Base-by-base conservation (phyloP, 345 rosid genomes). In the Arabis hirsuta region DNA sequence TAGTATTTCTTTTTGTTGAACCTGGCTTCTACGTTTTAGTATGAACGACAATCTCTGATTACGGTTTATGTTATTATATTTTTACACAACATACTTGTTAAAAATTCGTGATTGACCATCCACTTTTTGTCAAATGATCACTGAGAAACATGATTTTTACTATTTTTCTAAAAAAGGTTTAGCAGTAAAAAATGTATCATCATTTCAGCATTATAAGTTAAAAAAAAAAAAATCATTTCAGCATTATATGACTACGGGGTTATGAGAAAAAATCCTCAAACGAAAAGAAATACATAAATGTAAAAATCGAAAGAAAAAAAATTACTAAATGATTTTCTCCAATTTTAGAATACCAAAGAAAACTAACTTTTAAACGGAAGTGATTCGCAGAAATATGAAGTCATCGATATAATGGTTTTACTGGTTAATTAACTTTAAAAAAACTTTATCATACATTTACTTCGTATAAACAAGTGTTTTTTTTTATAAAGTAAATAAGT, bases 31-130 rank as follows among this genome's bases (percentile, higher is more conserved):
- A 27, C 71, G 59, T 67, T 22, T n/a, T 42, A 59, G 73, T 74
- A 67, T 74, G 78, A 74, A 74, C 78, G 78, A 67, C 73, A 67
- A 58, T 42, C 24, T 60, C 78, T 74, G 78, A 74, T 67, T 32
- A 67, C 73, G 78, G 78, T 74, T 51, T 74, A 67, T 59, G 54
- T 67, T 74, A 47, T 66, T 57, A 16, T 66, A 50, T 65, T 4
- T 20, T 3, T 20, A 20, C 43, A 47, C n/a, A 47, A 38, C 46
- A 38, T 43, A 65, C 19, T 47, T 55, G 20, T 32, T 43, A 47
- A 8, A 13, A 8, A 13, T 65, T 41, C 36, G 20, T 58, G 27
- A 57, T 39, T 65, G 66, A 50, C 60, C 55, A 66, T 42, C 67
- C 10, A 48, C 27, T 6, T 4, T 73, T 48, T 58, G 53, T 65